Percentiles rank a stretch among this genome's conserved stretches.
Evolutionary conservation across 352 stramenopile genomes (phyloP).

Genomic region (Phytopythium montanum): DNA sequence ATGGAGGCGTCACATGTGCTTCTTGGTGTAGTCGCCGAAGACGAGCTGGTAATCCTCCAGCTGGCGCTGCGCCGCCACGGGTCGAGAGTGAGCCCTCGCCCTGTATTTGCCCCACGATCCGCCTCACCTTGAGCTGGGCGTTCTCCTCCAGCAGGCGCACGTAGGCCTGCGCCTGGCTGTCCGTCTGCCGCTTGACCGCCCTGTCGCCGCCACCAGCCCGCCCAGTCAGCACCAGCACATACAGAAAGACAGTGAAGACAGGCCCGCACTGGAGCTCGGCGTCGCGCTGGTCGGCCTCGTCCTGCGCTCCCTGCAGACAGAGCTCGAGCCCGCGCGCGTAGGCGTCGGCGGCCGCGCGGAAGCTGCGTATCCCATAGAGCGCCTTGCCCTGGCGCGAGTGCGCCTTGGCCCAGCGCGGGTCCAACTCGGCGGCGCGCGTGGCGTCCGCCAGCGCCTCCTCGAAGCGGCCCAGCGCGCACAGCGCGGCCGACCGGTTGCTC

Average conservation of each 20-base stretch:
- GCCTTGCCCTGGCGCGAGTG: constrained; percentile 81
- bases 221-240: neutral
- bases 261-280: constrained; percentile 58
- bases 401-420: constrained; percentile 67
- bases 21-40: constrained; percentile 84
- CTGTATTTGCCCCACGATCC: too few species aligned
- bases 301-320: constrained; percentile 57
- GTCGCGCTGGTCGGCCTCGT: constrained; percentile 67
- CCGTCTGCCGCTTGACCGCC: constrained; percentile 61
- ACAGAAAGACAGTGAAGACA: neutral
- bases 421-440: constrained; percentile 52
- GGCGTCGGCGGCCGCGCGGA: constrained; percentile 64
- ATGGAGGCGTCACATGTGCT: constrained; percentile 44
- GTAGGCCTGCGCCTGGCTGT: constrained; percentile 68
- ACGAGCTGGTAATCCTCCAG: constrained; percentile 76
- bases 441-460: constrained; percentile 49
- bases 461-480: constrained; percentile 58
- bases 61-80: constrained; percentile 32
- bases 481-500: constrained; percentile 77
- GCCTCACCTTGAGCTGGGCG: constrained; percentile 56
- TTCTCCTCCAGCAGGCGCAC: constrained; percentile 76
- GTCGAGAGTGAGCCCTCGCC: too few species aligned
- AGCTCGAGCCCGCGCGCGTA: constrained; percentile 73
- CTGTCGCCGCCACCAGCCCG: constrained; percentile 12
- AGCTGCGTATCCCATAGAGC: constrained; percentile 60